phyloP scores from a whole-genome alignment of 1,139 yeast genomes.

The Yamadazyma aaseri region DNA sequence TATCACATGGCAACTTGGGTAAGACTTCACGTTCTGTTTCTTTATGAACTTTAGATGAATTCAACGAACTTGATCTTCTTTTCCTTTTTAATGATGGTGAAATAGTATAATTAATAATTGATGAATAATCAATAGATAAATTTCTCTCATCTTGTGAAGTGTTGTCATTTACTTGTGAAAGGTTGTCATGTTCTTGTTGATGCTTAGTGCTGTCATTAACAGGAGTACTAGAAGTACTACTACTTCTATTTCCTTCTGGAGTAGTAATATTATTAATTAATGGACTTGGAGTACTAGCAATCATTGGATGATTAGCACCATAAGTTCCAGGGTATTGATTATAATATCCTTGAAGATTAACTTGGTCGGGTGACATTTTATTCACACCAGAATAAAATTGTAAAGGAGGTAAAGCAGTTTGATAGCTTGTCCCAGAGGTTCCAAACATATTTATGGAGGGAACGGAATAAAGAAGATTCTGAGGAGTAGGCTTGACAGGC shows the following conservation, averaged over 20 bases:
- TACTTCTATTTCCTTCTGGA: background rate
- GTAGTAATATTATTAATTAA: background rate
- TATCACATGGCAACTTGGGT: constrained; percentile 37
- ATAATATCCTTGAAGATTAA: background rate
- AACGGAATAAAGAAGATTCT: background rate
- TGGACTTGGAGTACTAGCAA: background rate
- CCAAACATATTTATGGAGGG: background rate
- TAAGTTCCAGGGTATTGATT: background rate
- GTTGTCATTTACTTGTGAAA: background rate
- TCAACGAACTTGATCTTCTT: constrained; percentile 20
- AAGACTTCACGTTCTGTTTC: constrained; percentile 3
- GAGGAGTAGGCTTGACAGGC: background rate
- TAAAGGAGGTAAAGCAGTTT: constrained; percentile 11
- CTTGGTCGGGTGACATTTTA: too few species aligned
- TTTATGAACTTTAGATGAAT: background rate
- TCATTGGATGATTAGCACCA: background rate
- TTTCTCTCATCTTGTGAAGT: constrained; percentile 2
- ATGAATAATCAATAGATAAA: constrained; percentile 32
- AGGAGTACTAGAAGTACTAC: background rate
- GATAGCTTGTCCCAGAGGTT: background rate
- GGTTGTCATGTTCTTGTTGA: background rate
- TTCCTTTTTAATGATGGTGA: constrained; percentile 37
- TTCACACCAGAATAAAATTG: constrained; percentile 9
- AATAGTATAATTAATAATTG: constrained; percentile 37
- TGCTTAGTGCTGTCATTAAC: background rate